These are phyloP conservation scores for Tolypocladium ovalisporum DNA, from an alignment of 2,329 filamentous ascomycete species.

Conservation along the genomic window DNA sequence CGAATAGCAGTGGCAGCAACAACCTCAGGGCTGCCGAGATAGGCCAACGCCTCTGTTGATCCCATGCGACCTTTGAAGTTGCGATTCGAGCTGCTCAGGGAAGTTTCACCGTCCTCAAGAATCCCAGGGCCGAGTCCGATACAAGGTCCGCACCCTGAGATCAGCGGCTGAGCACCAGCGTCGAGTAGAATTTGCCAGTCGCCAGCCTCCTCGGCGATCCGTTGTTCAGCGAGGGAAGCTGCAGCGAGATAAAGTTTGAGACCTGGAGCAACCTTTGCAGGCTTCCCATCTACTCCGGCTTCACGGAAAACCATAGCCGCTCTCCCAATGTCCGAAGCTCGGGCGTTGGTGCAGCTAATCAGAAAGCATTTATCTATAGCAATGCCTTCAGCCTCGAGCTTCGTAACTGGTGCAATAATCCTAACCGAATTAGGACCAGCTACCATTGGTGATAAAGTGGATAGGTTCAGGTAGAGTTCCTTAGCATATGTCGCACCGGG, in stretches of 20 bases:
- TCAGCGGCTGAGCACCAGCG: conserved; percentile 29
- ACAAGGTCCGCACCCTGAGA: conserved; percentile 70
- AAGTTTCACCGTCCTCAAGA: conserved; percentile 75
- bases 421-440: conserved; percentile 89
- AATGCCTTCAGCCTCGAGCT: conserved; percentile 66
- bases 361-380: conserved; percentile 75
- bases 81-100: conserved; percentile 69
- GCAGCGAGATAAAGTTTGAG: conserved; percentile 85
- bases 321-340: conserved; percentile 68
- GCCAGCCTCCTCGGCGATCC: conserved; percentile 62
- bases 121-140: conserved; percentile 75
- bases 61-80: conserved; percentile 94
- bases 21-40: conserved; percentile 80
- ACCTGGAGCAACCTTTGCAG: conserved; percentile 58
- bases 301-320: conserved; percentile 78
- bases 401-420: conserved; percentile 65
- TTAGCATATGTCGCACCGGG: conserved; percentile 74
- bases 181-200: conserved; percentile 63
- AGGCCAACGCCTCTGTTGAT: conserved; percentile 52
- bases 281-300: conserved; percentile 53
- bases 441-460: conserved; percentile 73
- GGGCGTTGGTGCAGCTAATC: conserved; percentile 80
- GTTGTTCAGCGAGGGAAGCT: conserved; percentile 67
- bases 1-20: conserved; percentile 79
- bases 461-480: conserved; percentile 68